These are phyloP conservation scores for Aphanomyces euteiches DNA, from an alignment of 352 stramenopile species.

Conservation along the genomic window DNA sequence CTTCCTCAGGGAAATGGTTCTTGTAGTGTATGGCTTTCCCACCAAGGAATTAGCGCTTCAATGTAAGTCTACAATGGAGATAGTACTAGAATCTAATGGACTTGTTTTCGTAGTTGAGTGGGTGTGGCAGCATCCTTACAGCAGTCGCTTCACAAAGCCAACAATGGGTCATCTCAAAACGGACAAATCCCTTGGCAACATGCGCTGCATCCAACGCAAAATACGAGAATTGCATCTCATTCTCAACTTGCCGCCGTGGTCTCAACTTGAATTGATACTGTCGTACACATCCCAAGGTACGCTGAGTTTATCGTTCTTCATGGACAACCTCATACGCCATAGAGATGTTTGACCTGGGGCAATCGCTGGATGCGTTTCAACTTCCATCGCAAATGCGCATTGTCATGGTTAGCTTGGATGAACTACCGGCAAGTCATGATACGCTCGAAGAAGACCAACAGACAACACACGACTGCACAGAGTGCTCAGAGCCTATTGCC, in stretches of 20 bases:
- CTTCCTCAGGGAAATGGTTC: constrained; percentile 59
- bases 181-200: constrained; percentile 42
- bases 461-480: background rate
- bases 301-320: too few relatives aligned
- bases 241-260: constrained; percentile 52
- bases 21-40: constrained; percentile 67
- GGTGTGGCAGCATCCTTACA: constrained; percentile 68
- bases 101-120: constrained; percentile 52
- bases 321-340: background rate
- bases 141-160: constrained; percentile 49
- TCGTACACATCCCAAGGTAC: constrained; percentile 21
- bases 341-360: background rate
- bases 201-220: constrained; percentile 65
- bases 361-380: background rate
- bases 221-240: constrained; percentile 65
- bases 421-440: background rate
- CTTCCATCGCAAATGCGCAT: constrained; percentile 2
- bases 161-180: constrained; percentile 39
- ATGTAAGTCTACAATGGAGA: constrained; percentile 41
- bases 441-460: background rate
- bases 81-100: background rate
- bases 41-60: constrained; percentile 72
- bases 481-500: background rate
- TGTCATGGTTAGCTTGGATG: background rate
- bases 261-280: constrained; percentile 6